Base-by-base conservation (phyloP, 768 basidiomycete species). In the Cubamyces sp. region DNA sequence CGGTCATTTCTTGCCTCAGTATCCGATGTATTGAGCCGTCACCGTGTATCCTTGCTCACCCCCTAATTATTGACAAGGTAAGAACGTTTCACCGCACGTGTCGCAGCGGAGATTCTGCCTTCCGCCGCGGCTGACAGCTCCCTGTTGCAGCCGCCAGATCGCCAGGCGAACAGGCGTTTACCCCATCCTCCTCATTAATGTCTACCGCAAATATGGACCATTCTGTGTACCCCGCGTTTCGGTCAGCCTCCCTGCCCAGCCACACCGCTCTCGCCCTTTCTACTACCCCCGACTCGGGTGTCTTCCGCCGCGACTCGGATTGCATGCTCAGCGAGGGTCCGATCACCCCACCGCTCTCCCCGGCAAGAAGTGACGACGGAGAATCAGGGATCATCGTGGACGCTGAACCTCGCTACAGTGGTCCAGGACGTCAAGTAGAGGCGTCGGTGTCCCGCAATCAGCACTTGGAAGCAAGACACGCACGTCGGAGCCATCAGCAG, bases 341-440 rank as follows among this genome's bases (percentile, higher is more conserved):
- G 23, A 82, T 90, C 66, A 90, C 88, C 0, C 88, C 88, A 5
- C 88, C 88, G 8, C 76, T 87, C 61, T 91, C 88, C 46, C 88
- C 86, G 2, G 75, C 76, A 25, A 81, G 78, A 52, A 84, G 80
- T 62, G 80, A 83, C 55, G 73, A 75, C 26, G 75, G 69, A 7
- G 59, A 69, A 43, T 66, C 68, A 56, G 62, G 73, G 14, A 79
- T 81, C 53, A 61, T 78, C 54, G 71, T 79, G 41, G 78, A 80
- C 65, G 65, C 72, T 9, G 74, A 78, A 60, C 75, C 77, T 28
- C 73, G 76, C 54, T 75, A 76, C 60, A 74, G 73, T 63, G 73
- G 71, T 28, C 71, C 74, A 18, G 68, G 70, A 28, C 59, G 60
- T 25, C 60, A 66, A 49, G 12, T 60, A 3, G 57, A 57, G 19